A percentile compares a stretch with the other conserved stretches of the same genome.
Conservation (phyloP, 2,329 filamentous ascomycete genomes). For the Penicillium sp. region DNA sequence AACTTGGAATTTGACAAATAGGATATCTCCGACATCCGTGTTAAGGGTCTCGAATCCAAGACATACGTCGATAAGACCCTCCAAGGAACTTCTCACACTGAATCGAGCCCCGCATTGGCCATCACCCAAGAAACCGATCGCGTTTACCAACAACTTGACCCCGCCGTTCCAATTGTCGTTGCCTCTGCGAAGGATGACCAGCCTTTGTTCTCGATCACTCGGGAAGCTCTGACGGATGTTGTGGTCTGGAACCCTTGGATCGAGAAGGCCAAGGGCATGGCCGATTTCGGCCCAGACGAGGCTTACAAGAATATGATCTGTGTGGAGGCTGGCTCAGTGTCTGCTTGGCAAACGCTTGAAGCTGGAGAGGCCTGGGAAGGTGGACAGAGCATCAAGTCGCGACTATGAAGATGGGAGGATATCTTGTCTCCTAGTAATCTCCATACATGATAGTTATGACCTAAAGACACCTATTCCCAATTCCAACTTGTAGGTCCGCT, state of each 20-base stretch:
- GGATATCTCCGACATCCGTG: slow-evolving; percentile 72
- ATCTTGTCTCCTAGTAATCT: neutral
- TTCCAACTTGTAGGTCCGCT: neutral
- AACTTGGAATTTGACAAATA: slow-evolving; percentile 39
- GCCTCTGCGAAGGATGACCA: slow-evolving; percentile 51
- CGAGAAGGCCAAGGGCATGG: slow-evolving; percentile 76
- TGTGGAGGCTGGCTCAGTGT: slow-evolving; percentile 83
- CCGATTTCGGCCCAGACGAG: slow-evolving; percentile 83
- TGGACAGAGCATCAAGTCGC: slow-evolving; percentile 55
- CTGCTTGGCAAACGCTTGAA: slow-evolving; percentile 79
- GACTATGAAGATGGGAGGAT: slow-evolving; percentile 20
- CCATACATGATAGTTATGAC: slow-evolving; percentile 12
- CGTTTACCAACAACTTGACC: slow-evolving; percentile 69
- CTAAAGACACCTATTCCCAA: slow-evolving; percentile 4
- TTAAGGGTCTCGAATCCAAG: slow-evolving; percentile 73
- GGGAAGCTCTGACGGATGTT: slow-evolving; percentile 81
- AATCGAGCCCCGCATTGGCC: slow-evolving; percentile 61
- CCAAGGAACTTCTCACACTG: slow-evolving; percentile 61
- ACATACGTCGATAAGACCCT: slow-evolving; percentile 81
- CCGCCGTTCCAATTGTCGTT: slow-evolving; percentile 41
- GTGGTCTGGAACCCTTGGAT: slow-evolving; percentile 98
- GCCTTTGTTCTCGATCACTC: slow-evolving; percentile 67
- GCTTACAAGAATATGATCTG: slow-evolving; percentile 94
- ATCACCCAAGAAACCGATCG: slow-evolving; percentile 82
- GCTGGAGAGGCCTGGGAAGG: slow-evolving; percentile 69